Evolutionary conservation across 768 basidiomycete genomes (phyloP), one percentile per base, ranked within the genome.

Genomic region (Hydnum rufescens): DNA sequence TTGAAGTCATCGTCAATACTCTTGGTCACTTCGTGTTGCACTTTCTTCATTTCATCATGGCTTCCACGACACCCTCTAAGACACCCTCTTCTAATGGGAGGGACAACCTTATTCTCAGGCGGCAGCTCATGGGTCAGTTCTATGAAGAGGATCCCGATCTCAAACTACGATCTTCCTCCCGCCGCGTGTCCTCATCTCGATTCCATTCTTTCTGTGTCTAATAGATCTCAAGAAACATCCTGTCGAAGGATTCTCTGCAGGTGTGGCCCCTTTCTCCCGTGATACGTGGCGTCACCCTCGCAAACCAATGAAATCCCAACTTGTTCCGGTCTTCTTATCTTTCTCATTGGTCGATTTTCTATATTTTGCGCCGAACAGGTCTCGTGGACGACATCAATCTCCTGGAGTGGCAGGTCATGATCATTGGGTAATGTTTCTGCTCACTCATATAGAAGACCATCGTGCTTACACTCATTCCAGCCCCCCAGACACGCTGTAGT

Each of bases 201-300:
- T 47, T 13, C 44, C 44, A 8, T 13, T 47, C 44, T 16, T 25
- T 26, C 44, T 47, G 8, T 47, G 13, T 22, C 50, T 42, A 3
- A 36, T 58, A 70, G 93, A 95, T 62, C 76, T 99, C 57, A 86
- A 80, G 30, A 96, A 96, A 67, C 77, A 71, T 48, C 93, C 93
- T 2, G 88, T 96, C 3, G 86, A 95, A 62, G 93, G 93, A 4
- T 97, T 99, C 70, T 92, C 88, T 31, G 93, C 92, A 68, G 85
- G 85, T 83, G 61, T 59, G 69, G 60, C 53, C 56, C 51, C 46
- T 52, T 16, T 51, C 44, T 50, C 46, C 32, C 57, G 6, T 49
- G 42, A 49, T 49, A 23, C 48, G 25, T 23, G 52, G 5, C 8
- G 48, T 26, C 51, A 51, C 42, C 29, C 22, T 29, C 13, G 16